phyloP scores from a whole-genome alignment of 768 basidiomycete species.

The Boletus eberwhitei region DNA sequence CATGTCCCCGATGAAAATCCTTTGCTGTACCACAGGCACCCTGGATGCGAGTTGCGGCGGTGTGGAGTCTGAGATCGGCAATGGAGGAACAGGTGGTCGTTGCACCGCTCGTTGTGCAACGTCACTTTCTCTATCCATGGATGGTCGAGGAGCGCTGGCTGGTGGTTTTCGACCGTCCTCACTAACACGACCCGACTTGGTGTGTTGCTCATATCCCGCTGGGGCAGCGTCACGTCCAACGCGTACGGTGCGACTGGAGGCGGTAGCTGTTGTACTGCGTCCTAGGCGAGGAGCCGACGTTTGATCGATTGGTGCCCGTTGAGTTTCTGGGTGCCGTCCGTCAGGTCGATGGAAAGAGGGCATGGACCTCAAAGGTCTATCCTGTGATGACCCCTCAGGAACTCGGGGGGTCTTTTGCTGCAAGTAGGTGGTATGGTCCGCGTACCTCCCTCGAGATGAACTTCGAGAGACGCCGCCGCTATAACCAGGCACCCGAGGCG shows the following conservation, averaged over 20 bases:
- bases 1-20: conserved; percentile 74
- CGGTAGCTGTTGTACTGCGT: conserved; percentile 36
- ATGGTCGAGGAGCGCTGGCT: conserved; percentile 17
- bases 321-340: conserved; percentile 33
- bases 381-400: conserved; percentile 19
- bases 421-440: conserved; percentile 9
- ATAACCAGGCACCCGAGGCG: conserved; percentile 11
- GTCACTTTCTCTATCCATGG: conserved; percentile 24
- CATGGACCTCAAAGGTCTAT: conserved; percentile 41
- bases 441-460: conserved; percentile 18
- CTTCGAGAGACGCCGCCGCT: conserved; percentile 18
- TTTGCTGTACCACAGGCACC: conserved; percentile 51
- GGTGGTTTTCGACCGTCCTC: conserved; percentile 27
- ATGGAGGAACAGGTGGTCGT: conserved; percentile 38
- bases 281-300: conserved; percentile 29
- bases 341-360: conserved; percentile 61
- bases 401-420: conserved; percentile 23
- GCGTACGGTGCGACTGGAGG: conserved; percentile 11
- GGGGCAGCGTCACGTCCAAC: conserved; percentile 15
- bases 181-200: conserved; percentile 22
- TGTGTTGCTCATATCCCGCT: conserved; percentile 15
- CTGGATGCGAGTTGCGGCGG: conserved; percentile 29
- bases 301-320: conserved; percentile 33
- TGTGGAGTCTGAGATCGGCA: conserved; percentile 34
- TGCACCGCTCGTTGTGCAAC: conserved; percentile 23